Conservation (phyloP, 352 stramenopile genomes). For the Sclerospora graminicola region DNA sequence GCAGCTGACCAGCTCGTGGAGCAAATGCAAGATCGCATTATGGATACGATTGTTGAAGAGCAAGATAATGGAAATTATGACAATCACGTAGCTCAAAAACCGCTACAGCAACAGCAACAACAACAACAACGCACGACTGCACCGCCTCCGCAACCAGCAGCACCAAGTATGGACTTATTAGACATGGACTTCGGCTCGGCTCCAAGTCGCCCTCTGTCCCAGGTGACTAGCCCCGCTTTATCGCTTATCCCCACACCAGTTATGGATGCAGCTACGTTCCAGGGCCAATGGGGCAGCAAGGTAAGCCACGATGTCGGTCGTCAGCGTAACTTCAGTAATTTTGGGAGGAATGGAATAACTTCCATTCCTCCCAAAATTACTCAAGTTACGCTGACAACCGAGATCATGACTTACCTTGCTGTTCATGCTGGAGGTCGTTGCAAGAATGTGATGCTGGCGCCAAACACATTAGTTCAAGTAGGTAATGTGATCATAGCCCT, state of each 20-base stretch:
- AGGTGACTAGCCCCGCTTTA: slow-evolving; percentile 22
- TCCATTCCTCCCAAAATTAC: too few relatives aligned
- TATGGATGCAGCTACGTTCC: slow-evolving; percentile 70
- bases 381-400: too few relatives aligned
- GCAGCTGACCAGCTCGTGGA: slow-evolving; percentile 49
- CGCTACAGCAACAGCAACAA: slow-evolving; percentile 23
- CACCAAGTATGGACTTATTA: slow-evolving; percentile 53
- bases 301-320: too few relatives aligned
- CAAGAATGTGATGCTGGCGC: too few relatives aligned
- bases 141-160: slow-evolving; percentile 11
- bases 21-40: slow-evolving; percentile 77
- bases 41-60: slow-evolving; percentile 87
- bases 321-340: too few relatives aligned
- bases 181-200: slow-evolving; percentile 66
- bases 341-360: too few relatives aligned
- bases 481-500: too few relatives aligned
- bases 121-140: slow-evolving; percentile 38
- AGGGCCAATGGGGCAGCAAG: slow-evolving; percentile 58
- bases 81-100: slow-evolving; percentile 16
- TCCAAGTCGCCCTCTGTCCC: slow-evolving; percentile 7
- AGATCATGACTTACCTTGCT: too few relatives aligned
- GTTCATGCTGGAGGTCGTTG: too few relatives aligned
- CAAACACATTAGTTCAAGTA: too few relatives aligned
- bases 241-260: slow-evolving; percentile 45
- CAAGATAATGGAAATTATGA: slow-evolving; percentile 25